A percentile compares a stretch with the other conserved stretches of the same genome.
These are phyloP conservation scores for Pluteus cervinus DNA, from an alignment of 768 basidiomycete species.

Conservation along the genomic window DNA sequence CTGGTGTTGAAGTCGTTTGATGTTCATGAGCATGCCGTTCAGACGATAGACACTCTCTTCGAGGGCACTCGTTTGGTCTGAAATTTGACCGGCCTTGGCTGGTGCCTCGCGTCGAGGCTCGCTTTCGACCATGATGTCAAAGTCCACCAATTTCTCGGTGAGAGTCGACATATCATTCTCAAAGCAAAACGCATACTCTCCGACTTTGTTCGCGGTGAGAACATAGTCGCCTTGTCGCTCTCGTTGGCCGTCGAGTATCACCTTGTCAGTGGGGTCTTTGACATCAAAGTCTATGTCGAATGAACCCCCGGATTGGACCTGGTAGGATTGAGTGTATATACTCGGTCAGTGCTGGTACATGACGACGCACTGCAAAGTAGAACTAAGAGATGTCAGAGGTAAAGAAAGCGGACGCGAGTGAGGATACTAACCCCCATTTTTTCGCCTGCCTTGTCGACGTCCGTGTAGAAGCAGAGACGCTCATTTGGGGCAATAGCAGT, in stretches of 20 bases:
- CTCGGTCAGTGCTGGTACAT: constrained; percentile 20
- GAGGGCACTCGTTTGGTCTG: constrained; percentile 87
- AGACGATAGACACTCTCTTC: constrained; percentile 96
- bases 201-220: constrained; percentile 86
- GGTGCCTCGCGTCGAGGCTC: constrained; percentile 89
- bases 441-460: constrained; percentile 92
- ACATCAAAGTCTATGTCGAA: constrained; percentile 95
- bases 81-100: constrained; percentile 80
- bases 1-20: constrained; percentile 94
- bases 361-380: constrained; percentile 98
- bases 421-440: constrained; percentile 70
- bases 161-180: constrained; percentile 96
- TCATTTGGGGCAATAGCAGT: constrained; percentile 76
- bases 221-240: constrained; percentile 98
- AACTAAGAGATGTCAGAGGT: constrained; percentile 46
- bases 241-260: constrained; percentile 79
- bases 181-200: constrained; percentile 95
- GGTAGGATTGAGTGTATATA: constrained; percentile 2
- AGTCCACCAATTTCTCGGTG: constrained; percentile 91
- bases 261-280: constrained; percentile 84
- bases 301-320: constrained; percentile 96
- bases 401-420: constrained; percentile 4
- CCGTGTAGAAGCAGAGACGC: constrained; percentile 88
- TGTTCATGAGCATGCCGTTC: constrained; percentile 78
- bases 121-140: constrained; percentile 98